Conservation (phyloP, 352 stramenopile genomes). For the Phytophthora sansomeana region DNA sequence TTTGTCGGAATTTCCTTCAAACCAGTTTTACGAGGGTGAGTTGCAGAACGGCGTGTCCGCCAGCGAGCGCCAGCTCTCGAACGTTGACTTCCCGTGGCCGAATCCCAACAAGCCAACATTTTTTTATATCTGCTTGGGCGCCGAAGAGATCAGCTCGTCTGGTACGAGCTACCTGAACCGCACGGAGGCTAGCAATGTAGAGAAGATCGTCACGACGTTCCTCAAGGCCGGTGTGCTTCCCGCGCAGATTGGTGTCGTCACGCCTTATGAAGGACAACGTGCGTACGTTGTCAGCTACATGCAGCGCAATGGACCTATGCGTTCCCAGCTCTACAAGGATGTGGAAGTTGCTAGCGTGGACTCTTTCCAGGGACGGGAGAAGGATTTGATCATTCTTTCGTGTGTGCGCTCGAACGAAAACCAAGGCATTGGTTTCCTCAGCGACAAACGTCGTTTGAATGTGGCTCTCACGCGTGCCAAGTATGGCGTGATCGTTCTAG, state of each 20-base stretch:
- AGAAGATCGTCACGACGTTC: constrained; percentile 98
- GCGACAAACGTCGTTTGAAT: constrained; percentile 98
- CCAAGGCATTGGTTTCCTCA: constrained; percentile 99
- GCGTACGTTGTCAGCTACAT: constrained; percentile 99
- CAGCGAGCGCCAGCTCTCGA: constrained; percentile 89
- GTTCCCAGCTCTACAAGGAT: constrained; percentile 96
- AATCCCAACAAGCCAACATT: constrained; percentile 97
- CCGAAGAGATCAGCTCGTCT: constrained; percentile 98
- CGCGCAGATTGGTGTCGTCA: constrained; percentile 96
- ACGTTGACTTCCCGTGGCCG: constrained; percentile 97
- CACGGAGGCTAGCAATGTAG: constrained; percentile 97
- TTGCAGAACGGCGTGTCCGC: constrained; percentile 98
- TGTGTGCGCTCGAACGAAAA: constrained; percentile 99
- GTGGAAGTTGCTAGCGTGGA: constrained; percentile 99
- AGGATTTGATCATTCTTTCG: constrained; percentile 98
- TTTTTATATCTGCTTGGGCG: constrained; percentile 97
- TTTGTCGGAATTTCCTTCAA: constrained; percentile 99
- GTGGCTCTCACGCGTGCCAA: constrained; percentile 98
- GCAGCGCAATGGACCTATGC: constrained; percentile 94
- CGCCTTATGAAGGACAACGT: constrained; percentile 98
- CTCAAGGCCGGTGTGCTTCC: constrained; percentile 93
- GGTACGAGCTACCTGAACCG: constrained; percentile 99
- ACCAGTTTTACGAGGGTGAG: constrained; percentile 99
- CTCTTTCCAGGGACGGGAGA: constrained; percentile 99
- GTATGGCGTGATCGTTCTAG: constrained; percentile 98